Evolutionary conservation across 106 monocot genomes (phyloP), one percentile per base, ranked within the genome.

Genomic region (Phalaenopsis equestris): DNA sequence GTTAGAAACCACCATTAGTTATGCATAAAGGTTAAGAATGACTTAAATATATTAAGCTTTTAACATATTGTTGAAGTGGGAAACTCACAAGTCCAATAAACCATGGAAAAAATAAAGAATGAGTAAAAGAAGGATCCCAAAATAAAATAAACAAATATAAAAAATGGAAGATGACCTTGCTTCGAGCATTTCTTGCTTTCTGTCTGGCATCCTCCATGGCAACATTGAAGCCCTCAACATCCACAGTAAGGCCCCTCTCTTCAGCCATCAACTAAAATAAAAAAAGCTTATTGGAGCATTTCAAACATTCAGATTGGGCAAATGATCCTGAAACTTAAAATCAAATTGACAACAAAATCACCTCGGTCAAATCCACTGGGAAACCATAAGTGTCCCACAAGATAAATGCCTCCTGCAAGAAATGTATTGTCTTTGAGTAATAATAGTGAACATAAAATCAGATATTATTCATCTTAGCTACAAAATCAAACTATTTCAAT

Each of bases 301-400:
- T 42, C 0, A 30, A 55, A 37, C 19, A 78, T 5, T 56, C 11
- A 36, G 0, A 55, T 42, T 42, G 30, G 24, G 16, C 36, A 23
- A 41, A n/a, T 16, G 8, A 72, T 21, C 42, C 67, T 55, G 19
- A 78, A 74, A 49, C 24, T 79, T 24, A 47, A 15, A 79, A 17
- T 0, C 41, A 77, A 55, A 42, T 72, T 56, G 37, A 61, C 7
- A 23, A 38, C 39, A 45, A 39, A 24, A 42, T 77, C 77, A 94
- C 97, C 92, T 98, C 92, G 78, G 97, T 98, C 80, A 98, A 86
- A 88, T 98, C 97, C 72, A 98, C 55, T 79, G 97, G 97, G 84
- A 94, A 98, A 11, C 97, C 97, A 87, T 88, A 98, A 4, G 94
- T 98, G 75, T 94, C 94, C 97, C 97, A 98, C 45, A 98, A 78